These are phyloP conservation scores for Fusarium coffeatum DNA, from an alignment of 2,329 filamentous ascomycete species.

Conservation along the genomic window DNA sequence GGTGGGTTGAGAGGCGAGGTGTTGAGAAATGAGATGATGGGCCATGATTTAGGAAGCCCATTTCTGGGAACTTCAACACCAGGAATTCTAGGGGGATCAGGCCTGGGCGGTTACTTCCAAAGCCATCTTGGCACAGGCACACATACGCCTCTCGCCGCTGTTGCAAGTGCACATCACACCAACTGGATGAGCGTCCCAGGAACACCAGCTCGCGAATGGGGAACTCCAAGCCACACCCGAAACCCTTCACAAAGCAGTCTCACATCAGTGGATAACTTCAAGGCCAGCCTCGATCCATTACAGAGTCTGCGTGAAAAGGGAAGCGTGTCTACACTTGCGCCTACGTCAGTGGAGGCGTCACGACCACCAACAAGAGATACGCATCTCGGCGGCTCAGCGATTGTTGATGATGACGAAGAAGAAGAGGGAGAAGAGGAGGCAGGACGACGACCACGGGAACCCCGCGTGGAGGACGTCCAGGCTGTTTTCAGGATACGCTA, in stretches of 20 bases:
- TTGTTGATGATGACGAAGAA: conserved; percentile 53
- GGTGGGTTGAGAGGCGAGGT: conserved; percentile 49
- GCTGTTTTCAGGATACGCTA: conserved; percentile 93
- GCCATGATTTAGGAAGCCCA: conserved; percentile 63
- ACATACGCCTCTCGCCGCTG: conserved; percentile 82
- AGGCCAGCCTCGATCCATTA: conserved; percentile 54
- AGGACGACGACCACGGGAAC: conserved; percentile 64
- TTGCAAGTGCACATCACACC: conserved; percentile 71
- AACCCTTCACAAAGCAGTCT: conserved; percentile 61
- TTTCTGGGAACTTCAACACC: conserved; percentile 71
- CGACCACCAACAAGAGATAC: conserved; percentile 69
- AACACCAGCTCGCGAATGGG: conserved; percentile 30
- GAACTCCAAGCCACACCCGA: conserved; percentile 52
- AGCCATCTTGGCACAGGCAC: conserved; percentile 80
- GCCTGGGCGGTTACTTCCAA: conserved; percentile 85
- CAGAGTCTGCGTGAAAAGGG: conserved; percentile 66
- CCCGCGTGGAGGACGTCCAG: conserved; percentile 86
- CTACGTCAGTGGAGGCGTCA: conserved; percentile 65
- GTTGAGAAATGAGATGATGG: conserved; percentile 49
- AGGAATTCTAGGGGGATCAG: conserved; percentile 75
- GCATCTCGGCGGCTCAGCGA: conserved; percentile 52
- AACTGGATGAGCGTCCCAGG: conserved; percentile 50
- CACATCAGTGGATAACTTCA: conserved; percentile 58
- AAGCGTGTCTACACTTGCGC: conserved; percentile 71
- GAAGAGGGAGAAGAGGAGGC: conserved; percentile 47